A percentile compares a stretch with the other conserved stretches of the same genome.
Conservation (phyloP, 805 yeast genomes). For the Metschnikowia anglica region DNA sequence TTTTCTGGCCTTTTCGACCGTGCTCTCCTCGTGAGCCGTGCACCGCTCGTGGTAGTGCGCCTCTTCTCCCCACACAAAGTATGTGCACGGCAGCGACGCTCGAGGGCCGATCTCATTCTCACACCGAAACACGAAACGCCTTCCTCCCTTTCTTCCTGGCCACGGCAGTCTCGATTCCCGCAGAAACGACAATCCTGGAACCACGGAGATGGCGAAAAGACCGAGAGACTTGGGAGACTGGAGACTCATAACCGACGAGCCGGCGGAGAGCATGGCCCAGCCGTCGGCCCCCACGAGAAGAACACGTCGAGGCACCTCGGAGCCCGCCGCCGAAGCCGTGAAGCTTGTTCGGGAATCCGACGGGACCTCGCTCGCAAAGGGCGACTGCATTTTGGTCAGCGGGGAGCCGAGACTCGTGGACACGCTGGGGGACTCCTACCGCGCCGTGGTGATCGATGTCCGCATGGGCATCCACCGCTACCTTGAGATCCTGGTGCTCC, state of each 20-base stretch:
- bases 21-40: too few species aligned
- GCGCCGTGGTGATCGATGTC: slow-evolving; percentile 53
- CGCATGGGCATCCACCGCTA: slow-evolving; percentile 48
- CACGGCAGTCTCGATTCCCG: too few species aligned
- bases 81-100: too few species aligned
- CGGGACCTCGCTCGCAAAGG: slow-evolving; percentile 48
- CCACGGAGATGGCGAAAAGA: slow-evolving; percentile 15
- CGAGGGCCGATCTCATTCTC: too few species aligned
- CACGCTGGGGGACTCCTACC: slow-evolving; percentile 27
- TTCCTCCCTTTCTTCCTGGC: too few species aligned
- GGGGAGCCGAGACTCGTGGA: slow-evolving; percentile 28
- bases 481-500: slow-evolving; percentile 48
- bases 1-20: too few species aligned
- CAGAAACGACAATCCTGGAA: too few species aligned
- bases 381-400: slow-evolving; percentile 49
- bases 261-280: background rate
- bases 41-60: too few species aligned
- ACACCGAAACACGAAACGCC: too few species aligned
- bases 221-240: slow-evolving; percentile 19
- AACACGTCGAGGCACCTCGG: slow-evolving; percentile 19
- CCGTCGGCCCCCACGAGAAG: slow-evolving; percentile 22
- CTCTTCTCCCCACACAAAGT: too few species aligned
- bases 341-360: slow-evolving; percentile 32
- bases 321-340: slow-evolving; percentile 1
- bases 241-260: slow-evolving; percentile 12